These are phyloP conservation scores for Neurospora sp. DNA, from an alignment of 2,329 filamentous ascomycete species.

Conservation along the genomic window DNA sequence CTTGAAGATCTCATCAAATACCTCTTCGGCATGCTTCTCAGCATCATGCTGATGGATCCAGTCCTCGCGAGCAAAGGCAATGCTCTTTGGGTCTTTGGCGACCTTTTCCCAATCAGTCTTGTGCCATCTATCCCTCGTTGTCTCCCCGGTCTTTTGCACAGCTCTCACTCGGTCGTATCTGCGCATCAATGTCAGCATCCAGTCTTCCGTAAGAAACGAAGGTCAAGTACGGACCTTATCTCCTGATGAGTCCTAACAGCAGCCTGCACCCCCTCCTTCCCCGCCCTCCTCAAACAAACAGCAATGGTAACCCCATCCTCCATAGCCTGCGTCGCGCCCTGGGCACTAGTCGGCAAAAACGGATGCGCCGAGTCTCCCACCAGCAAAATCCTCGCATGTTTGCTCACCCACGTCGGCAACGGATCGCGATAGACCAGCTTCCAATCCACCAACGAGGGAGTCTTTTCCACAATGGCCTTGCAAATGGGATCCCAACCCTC, in stretches of 20 bases:
- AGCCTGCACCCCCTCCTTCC: conserved; percentile 27
- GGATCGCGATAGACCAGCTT: conserved; percentile 41
- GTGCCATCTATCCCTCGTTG: conserved; percentile 43
- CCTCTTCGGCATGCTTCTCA: conserved; percentile 32
- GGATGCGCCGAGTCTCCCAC: conserved; percentile 41
- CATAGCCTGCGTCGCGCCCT: conserved; percentile 40
- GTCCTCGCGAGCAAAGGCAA: conserved; percentile 38
- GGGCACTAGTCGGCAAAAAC: conserved; percentile 37
- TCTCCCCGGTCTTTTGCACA: conserved; percentile 41
- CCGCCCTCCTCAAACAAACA: conserved; percentile 30
- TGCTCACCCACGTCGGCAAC: conserved; percentile 38
- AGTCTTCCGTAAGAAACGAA: neutral
- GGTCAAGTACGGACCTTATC: conserved; percentile 24
- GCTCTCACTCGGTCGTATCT: conserved; percentile 35
- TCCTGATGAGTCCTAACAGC: conserved; percentile 34
- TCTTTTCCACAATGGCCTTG: conserved; percentile 37
- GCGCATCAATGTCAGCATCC: conserved; percentile 1
- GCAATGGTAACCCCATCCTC: conserved; percentile 40
- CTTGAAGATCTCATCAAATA: conserved; percentile 25
- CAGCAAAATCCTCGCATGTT: conserved; percentile 31
- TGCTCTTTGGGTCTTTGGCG: conserved; percentile 34
- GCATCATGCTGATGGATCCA: conserved; percentile 44
- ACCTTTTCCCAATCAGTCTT: conserved; percentile 42
- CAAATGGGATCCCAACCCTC: conserved; percentile 42
- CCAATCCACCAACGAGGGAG: conserved; percentile 36